Percentiles rank a stretch among this genome's conserved stretches.
These are phyloP conservation scores for Geotrichum cucujoidarum DNA, from an alignment of 1,139 yeast genomes.

Conservation along the genomic window DNA sequence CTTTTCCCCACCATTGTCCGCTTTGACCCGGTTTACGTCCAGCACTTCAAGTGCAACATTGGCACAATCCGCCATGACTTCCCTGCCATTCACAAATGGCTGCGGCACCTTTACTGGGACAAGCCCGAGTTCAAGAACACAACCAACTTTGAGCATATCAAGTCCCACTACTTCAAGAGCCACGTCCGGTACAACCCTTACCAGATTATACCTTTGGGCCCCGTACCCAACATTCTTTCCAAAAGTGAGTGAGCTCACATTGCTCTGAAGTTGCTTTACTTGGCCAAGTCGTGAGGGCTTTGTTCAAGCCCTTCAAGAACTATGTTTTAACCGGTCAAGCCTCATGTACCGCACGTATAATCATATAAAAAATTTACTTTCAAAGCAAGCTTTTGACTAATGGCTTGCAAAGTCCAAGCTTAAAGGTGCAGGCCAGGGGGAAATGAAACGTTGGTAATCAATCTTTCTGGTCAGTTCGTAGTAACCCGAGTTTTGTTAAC, in stretches of 20 bases:
- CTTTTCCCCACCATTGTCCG: conserved; percentile 76
- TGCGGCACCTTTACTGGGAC: conserved; percentile 81
- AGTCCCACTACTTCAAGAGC: conserved; percentile 76
- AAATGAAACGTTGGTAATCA: too few relatives aligned
- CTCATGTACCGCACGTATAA: too few relatives aligned
- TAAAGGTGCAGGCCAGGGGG: too few relatives aligned
- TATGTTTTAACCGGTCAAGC: too few relatives aligned
- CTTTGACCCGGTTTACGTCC: conserved; percentile 87
- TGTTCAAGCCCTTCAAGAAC: too few relatives aligned
- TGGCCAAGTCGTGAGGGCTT: too few relatives aligned
- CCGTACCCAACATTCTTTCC: conserved; percentile 61
- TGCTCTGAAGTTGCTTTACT: too few relatives aligned
- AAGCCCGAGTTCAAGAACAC: conserved; percentile 68
- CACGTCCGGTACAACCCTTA: conserved; percentile 64
- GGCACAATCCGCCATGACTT: conserved; percentile 75
- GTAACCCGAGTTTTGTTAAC: too few relatives aligned
- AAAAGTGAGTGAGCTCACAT: conserved; percentile 21
- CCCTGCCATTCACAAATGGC: conserved; percentile 75
- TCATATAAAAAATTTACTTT: too few relatives aligned
- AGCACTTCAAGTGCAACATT: conserved; percentile 89
- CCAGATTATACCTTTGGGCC: conserved; percentile 86
- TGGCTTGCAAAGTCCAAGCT: too few relatives aligned
- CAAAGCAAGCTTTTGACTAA: too few relatives aligned
- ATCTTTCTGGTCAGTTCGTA: too few relatives aligned
- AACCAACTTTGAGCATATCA: conserved; percentile 67